A percentile compares a stretch with the other conserved stretches of the same genome.
These are phyloP conservation scores for Cryptococcus sp. DNA, from an alignment of 1,284 basidiomycete genomes.

Conservation along the genomic window DNA sequence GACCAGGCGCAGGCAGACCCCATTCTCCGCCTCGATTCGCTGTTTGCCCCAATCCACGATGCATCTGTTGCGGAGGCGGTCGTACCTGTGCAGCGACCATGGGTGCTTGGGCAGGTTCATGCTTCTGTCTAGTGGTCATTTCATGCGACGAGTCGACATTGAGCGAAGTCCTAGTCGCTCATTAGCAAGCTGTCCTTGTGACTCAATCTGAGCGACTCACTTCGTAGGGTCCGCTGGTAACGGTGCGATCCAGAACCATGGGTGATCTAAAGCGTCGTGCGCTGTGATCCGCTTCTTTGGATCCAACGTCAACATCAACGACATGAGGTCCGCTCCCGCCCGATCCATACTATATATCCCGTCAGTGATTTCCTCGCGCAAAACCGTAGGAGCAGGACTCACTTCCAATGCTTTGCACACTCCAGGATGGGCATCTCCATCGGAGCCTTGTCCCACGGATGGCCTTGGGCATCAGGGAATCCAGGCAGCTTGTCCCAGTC, in stretches of 20 bases:
- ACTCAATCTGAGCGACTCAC: constrained; percentile 56
- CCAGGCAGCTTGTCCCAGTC: constrained; percentile 76
- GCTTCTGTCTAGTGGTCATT: constrained; percentile 38
- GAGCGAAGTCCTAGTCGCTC: constrained; percentile 13
- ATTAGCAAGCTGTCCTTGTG: background rate
- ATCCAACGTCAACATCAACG: constrained; percentile 57
- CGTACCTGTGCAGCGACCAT: background rate
- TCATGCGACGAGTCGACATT: constrained; percentile 45
- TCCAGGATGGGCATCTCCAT: constrained; percentile 29
- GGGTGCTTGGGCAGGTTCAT: constrained; percentile 16
- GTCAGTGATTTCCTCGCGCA: constrained; percentile 3
- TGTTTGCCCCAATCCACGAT: constrained; percentile 1
- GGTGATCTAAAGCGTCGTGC: constrained; percentile 55
- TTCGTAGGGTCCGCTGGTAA: constrained; percentile 77
- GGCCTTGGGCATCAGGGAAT: constrained; percentile 64
- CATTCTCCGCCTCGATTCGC: background rate
- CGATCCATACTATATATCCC: constrained; percentile 37
- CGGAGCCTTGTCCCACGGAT: constrained; percentile 40
- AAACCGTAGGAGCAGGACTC: constrained; percentile 15
- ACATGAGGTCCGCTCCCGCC: constrained; percentile 51
- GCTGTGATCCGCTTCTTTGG: constrained; percentile 59
- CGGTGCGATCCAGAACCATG: constrained; percentile 74
- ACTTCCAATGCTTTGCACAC: constrained; percentile 35
- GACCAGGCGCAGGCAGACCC: constrained; percentile 3
- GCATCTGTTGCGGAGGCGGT: background rate